A percentile compares a stretch with the other conserved stretches of the same genome.
phyloP scores from a whole-genome alignment of 2,329 filamentous ascomycete genomes.

The Neospermospora avenae region DNA sequence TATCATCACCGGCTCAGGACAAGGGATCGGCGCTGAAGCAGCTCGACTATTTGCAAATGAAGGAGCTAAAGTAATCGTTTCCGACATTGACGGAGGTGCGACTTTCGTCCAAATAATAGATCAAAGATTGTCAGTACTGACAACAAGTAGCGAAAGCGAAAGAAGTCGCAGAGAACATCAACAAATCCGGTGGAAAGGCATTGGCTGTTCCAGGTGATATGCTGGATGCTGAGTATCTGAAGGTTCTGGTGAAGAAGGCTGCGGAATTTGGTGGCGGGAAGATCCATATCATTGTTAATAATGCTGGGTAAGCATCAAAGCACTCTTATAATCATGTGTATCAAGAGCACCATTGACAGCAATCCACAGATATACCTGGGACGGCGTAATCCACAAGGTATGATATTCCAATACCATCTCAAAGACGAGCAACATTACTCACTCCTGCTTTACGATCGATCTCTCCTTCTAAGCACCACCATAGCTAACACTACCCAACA shows the following conservation, averaged over 20 bases:
- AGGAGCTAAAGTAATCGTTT: conserved; percentile 78
- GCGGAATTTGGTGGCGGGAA: conserved; percentile 82
- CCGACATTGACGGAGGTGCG: conserved; percentile 74
- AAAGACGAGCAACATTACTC: conserved; percentile 13
- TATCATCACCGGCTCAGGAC: conserved; percentile 82
- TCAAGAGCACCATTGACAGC: background rate
- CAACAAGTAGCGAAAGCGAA: conserved; percentile 62
- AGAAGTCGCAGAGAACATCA: conserved; percentile 68
- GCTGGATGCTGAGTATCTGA: conserved; percentile 66
- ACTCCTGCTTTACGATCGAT: conserved; percentile 13
- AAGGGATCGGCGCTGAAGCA: conserved; percentile 84
- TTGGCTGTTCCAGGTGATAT: conserved; percentile 76
- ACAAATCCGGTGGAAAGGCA: conserved; percentile 59
- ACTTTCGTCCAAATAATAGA: conserved; percentile 15
- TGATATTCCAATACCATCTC: conserved; percentile 17
- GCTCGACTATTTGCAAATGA: conserved; percentile 83
- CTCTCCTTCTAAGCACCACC: conserved; percentile 7
- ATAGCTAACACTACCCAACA: conserved; percentile 25
- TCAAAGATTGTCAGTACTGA: conserved; percentile 13
- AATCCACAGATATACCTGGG: conserved; percentile 68
- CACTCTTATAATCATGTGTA: background rate
- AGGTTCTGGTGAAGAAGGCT: conserved; percentile 67
- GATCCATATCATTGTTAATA: conserved; percentile 89
- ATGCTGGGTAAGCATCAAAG: conserved; percentile 55
- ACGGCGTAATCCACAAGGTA: conserved; percentile 84